Evolutionary conservation across 768 basidiomycete species (phyloP).

Genomic region (Termitomyces sp.): DNA sequence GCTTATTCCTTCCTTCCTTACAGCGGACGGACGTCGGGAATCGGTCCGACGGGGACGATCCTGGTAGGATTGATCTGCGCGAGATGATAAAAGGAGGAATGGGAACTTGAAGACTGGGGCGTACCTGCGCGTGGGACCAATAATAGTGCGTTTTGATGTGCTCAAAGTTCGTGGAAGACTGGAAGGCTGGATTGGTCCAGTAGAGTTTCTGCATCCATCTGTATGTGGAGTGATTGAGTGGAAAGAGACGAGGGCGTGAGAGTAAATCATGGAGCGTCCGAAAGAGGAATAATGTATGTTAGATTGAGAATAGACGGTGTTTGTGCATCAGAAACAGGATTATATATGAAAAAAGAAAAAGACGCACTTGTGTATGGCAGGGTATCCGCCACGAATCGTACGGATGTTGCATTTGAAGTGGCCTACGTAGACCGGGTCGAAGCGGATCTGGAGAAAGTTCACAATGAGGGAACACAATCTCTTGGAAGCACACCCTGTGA

Average conservation of each 20-base stretch:
- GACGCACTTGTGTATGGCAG: constrained; percentile 4
- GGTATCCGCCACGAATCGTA: constrained; percentile 78
- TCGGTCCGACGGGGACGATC: constrained; percentile 72
- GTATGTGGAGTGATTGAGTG: not conserved
- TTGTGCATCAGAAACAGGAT: not conserved
- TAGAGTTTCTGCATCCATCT: constrained; percentile 87
- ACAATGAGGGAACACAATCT: too few relatives aligned
- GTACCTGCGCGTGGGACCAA: constrained; percentile 50
- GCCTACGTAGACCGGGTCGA: constrained; percentile 84
- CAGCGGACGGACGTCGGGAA: constrained; percentile 61
- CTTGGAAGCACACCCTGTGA: not conserved
- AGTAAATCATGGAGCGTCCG: too few relatives aligned
- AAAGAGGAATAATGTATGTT: too few relatives aligned
- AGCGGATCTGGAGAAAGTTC: constrained; percentile 57
- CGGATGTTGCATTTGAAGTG: constrained; percentile 95
- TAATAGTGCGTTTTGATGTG: constrained; percentile 81
- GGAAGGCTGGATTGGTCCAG: constrained; percentile 88
- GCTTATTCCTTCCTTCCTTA: constrained; percentile 18
- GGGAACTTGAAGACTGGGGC: not conserved
- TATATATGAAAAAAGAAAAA: not conserved
- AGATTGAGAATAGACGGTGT: too few relatives aligned
- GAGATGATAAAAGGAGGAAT: not conserved
- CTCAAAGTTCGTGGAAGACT: constrained; percentile 79
- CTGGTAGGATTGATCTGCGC: constrained; percentile 72
- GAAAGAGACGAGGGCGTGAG: not conserved